Base-by-base conservation (phyloP, 345 rosid species). In the Hibiscus trionum region DNA sequence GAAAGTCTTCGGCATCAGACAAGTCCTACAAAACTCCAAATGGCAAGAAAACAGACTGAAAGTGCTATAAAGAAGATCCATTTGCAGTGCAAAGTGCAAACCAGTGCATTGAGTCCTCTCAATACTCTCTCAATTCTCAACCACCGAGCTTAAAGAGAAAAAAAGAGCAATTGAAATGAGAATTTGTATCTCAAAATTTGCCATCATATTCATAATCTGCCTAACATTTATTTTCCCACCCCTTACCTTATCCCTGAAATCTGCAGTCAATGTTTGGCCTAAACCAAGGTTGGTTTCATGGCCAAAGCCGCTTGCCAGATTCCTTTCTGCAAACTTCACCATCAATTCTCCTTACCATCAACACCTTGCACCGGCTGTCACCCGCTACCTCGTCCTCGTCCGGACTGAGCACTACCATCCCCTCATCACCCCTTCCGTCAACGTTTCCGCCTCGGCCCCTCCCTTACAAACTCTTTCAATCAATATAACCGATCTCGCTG, bases 181-280 rank as follows among this genome's bases (percentile, higher is more conserved):
- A 47, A 61, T 26, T 37, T 17, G 39, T 7, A 6, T 44, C 21
- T 46, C 57, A 3, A n/a, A 52, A n/a, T 9, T 69, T 31, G 7
- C 14, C 46, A 2, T 50, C 46, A 31, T 53, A 52, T 1, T 50
- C 46, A 31, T 53, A 52, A 0, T 33, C 50, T 69, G 61, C 49
- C 31, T 69, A 10, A n/a, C 49, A 5, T 33, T 69, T 0, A 8
- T 55, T 37, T 14, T 69, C 19, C 61, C 49, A 53, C 2, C 47
- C 33, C 31, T 17, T 5, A 33, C 17, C 31, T 53, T 35, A 11
- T 33, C 72, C 31, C 4, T 53, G 49, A 10, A 31, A 33, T 53
- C 49, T 55, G n/a, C 49, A 11, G 63, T 88, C 68, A 84, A 82
- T 63, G 78, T 88, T 42, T 93, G 95, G 98, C 98, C 98, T 7